A percentile compares a stretch with the other conserved stretches of the same genome.
phyloP scores from a whole-genome alignment of 345 rosid species.

The Salix caprea region DNA sequence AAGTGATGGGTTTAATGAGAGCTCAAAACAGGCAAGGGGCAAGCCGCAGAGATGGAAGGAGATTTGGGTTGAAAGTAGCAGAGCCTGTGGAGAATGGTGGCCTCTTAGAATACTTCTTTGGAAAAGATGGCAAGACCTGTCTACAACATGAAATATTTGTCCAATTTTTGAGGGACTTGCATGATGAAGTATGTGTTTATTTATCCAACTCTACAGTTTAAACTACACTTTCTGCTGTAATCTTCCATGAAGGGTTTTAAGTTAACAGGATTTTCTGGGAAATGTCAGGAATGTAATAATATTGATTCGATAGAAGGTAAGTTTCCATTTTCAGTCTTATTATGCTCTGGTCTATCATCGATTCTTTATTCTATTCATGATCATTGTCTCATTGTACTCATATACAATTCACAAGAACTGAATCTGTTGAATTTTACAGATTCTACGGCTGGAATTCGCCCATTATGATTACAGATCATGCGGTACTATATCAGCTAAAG shows the following conservation, averaged over 20 bases:
- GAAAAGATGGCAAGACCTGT: constrained; percentile 23
- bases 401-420: background rate
- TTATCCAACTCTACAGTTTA: too few species aligned
- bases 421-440: constrained; percentile 4
- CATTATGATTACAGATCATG: constrained; percentile 23
- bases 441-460: constrained; percentile 19
- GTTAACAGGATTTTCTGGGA: background rate
- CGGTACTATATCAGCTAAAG: constrained; percentile 20
- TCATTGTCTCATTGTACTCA: too few species aligned
- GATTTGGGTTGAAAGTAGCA: constrained; percentile 5
- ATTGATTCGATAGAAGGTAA: too few species aligned
- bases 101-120: constrained; percentile 23
- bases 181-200: constrained; percentile 17
- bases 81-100: constrained; percentile 29
- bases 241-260: background rate
- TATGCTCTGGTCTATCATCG: too few species aligned
- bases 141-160: constrained; percentile 22
- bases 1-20: constrained; percentile 28
- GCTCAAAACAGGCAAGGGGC: constrained; percentile 26
- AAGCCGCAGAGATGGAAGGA: constrained; percentile 17
- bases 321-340: too few species aligned
- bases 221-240: background rate
- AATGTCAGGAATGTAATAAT: too few species aligned
- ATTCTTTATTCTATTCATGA: too few species aligned
- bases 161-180: constrained; percentile 22